A percentile compares a stretch with the other conserved stretches of the same genome.
Conservation (phyloP, 2,329 filamentous ascomycete genomes). For the Claviceps lovelessii region DNA sequence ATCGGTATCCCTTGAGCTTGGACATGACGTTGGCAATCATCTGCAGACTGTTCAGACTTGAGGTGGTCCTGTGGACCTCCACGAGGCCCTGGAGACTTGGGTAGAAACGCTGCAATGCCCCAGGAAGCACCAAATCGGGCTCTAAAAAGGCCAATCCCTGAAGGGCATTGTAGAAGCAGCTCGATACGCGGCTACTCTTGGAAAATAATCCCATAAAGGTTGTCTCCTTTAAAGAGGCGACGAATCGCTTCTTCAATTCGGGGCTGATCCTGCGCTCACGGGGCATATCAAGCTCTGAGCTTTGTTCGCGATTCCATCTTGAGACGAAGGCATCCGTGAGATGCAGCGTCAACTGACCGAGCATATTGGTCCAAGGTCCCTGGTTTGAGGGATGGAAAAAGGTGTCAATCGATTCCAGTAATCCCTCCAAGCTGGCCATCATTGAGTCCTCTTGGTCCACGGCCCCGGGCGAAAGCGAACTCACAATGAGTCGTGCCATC, state of each 20-base stretch:
- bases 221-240: constrained; percentile 76
- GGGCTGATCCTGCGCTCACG: constrained; percentile 63
- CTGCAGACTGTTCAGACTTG: constrained; percentile 80
- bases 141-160: constrained; percentile 85
- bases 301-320: constrained; percentile 91
- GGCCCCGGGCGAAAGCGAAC: constrained; percentile 78
- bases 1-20: constrained; percentile 87
- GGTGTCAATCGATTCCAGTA: constrained; percentile 90
- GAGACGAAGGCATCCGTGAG: constrained; percentile 93
- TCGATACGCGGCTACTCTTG: constrained; percentile 84
- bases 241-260: constrained; percentile 76
- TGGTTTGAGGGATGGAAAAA: constrained; percentile 98
- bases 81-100: constrained; percentile 92
- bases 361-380: constrained; percentile 75
- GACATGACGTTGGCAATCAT: constrained; percentile 86
- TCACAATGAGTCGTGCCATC: constrained; percentile 83
- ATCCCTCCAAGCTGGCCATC: constrained; percentile 69
- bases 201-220: constrained; percentile 97
- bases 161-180: constrained; percentile 78
- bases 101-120: constrained; percentile 89
- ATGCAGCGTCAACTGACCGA: constrained; percentile 84
- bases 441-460: constrained; percentile 66
- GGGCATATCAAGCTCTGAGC: constrained; percentile 78
- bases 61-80: constrained; percentile 91
- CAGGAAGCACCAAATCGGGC: constrained; percentile 79